phyloP scores from a whole-genome alignment of 1,284 basidiomycete species.

The Chiua sp. region DNA sequence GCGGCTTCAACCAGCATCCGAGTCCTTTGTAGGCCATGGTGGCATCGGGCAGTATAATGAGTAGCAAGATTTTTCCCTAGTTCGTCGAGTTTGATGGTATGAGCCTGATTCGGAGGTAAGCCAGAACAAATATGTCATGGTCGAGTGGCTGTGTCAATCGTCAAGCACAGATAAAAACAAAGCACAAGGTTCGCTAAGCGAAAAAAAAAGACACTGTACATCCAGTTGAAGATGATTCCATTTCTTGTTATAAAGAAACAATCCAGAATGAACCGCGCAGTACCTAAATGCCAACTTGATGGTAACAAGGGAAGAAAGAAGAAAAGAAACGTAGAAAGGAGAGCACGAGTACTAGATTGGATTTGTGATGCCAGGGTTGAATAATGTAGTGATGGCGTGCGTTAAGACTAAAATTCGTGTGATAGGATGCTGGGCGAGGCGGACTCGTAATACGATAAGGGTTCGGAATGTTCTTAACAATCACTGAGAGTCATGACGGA shows the following conservation, averaged over 20 bases:
- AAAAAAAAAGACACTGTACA: background rate
- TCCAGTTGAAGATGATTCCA: slow-evolving; percentile 4
- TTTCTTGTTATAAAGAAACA: slow-evolving; percentile 13
- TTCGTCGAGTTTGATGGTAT: no score
- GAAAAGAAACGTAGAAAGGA: slow-evolving; percentile 2
- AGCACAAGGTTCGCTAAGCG: no score
- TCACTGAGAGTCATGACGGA: slow-evolving; percentile 10
- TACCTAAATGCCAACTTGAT: slow-evolving; percentile 23
- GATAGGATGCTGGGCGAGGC: slow-evolving; percentile 23
- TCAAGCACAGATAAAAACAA: no score
- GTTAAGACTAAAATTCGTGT: slow-evolving; percentile 13
- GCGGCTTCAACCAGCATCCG: no score
- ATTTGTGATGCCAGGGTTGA: slow-evolving; percentile 30
- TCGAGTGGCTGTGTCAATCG: no score
- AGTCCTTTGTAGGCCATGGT: no score
- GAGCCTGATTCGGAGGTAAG: no score
- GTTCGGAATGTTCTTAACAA: slow-evolving; percentile 22
- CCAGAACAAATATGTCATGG: no score
- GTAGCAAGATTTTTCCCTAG: no score
- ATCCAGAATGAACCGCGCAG: slow-evolving; percentile 17
- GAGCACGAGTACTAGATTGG: slow-evolving; percentile 31
- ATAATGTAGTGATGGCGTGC: slow-evolving; percentile 30
- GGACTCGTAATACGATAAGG: slow-evolving; percentile 11
- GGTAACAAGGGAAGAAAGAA: background rate
- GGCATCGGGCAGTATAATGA: no score